Evolutionary conservation across 768 basidiomycete genomes (phyloP).

Genomic region (Pluteus cervinus): DNA sequence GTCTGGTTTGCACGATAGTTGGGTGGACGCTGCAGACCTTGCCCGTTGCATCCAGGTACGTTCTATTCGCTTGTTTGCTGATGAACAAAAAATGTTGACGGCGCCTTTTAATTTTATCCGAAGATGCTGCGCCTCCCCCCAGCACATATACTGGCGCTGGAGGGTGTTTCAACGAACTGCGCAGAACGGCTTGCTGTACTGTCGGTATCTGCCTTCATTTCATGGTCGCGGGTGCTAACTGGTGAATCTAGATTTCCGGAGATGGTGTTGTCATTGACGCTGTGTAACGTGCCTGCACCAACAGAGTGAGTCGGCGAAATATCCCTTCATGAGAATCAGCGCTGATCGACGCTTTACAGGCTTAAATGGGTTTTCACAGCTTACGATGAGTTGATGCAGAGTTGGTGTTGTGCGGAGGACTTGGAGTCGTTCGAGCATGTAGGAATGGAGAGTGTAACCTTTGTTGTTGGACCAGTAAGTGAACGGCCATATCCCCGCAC

Average conservation of each 20-base stretch:
- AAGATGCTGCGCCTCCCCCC: constrained; percentile 62
- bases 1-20: constrained; percentile 58
- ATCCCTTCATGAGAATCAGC: constrained; percentile 2
- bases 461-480: constrained; percentile 53
- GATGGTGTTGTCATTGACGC: constrained; percentile 57
- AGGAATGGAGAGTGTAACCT: constrained; percentile 49
- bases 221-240: constrained; percentile 5
- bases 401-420: constrained; percentile 63
- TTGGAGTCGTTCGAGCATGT: constrained; percentile 63
- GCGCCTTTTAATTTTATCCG: background rate
- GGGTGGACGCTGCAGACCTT: constrained; percentile 76
- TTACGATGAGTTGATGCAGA: constrained; percentile 56
- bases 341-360: constrained; percentile 25
- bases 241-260: constrained; percentile 56
- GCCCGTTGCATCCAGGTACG: constrained; percentile 59
- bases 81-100: background rate
- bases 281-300: constrained; percentile 64
- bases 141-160: constrained; percentile 67
- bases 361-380: constrained; percentile 52
- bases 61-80: constrained; percentile 7
- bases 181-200: constrained; percentile 61
- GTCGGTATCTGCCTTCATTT: constrained; percentile 33
- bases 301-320: constrained; percentile 45
- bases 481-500: background rate
- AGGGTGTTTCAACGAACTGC: constrained; percentile 47